These are phyloP conservation scores for Penicillium bialowiezense DNA, from an alignment of 495 filamentous ascomycete species.

Conservation along the genomic window DNA sequence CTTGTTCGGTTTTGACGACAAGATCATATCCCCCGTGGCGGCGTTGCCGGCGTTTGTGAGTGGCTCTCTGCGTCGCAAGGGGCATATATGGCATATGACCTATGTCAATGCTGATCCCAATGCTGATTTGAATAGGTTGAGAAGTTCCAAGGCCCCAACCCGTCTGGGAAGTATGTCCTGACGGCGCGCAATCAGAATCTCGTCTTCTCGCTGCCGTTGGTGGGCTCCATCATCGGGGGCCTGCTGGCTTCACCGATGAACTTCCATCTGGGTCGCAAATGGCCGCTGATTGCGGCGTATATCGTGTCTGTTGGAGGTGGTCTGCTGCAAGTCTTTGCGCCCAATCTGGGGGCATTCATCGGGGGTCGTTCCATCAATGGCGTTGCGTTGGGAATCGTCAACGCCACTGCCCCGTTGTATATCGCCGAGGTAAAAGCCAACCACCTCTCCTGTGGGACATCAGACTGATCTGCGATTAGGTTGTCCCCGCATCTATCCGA, in stretches of 20 bases:
- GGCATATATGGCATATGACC: too few relatives aligned
- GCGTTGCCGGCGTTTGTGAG: slow-evolving; percentile 36
- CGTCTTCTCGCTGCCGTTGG: slow-evolving; percentile 35
- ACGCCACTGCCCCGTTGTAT: slow-evolving; percentile 37
- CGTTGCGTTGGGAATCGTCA: slow-evolving; percentile 32
- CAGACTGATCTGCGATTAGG: slow-evolving; percentile 6
- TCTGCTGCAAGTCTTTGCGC: slow-evolving; percentile 37
- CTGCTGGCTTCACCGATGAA: slow-evolving; percentile 34
- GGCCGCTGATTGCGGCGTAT: slow-evolving; percentile 33
- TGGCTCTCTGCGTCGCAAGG: background rate
- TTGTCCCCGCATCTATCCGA: slow-evolving; percentile 36
- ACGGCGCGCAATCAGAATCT: slow-evolving; percentile 38
- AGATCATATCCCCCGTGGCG: slow-evolving; percentile 39
- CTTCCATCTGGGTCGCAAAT: slow-evolving; percentile 34
- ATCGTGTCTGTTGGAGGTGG: slow-evolving; percentile 33
- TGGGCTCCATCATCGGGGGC: slow-evolving; percentile 33
- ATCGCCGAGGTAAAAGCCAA: slow-evolving; percentile 26
- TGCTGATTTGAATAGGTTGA: slow-evolving; percentile 20
- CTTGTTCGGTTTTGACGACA: slow-evolving; percentile 40
- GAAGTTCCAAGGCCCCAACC: slow-evolving; percentile 33
- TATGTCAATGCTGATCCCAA: too few relatives aligned
- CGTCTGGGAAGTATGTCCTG: slow-evolving; percentile 23
- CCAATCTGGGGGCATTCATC: slow-evolving; percentile 34
- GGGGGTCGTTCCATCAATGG: slow-evolving; percentile 32
- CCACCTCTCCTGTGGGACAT: background rate